Base-by-base conservation (phyloP, 2,329 filamentous ascomycete genomes). In the Chrysoporthe cubensis region DNA sequence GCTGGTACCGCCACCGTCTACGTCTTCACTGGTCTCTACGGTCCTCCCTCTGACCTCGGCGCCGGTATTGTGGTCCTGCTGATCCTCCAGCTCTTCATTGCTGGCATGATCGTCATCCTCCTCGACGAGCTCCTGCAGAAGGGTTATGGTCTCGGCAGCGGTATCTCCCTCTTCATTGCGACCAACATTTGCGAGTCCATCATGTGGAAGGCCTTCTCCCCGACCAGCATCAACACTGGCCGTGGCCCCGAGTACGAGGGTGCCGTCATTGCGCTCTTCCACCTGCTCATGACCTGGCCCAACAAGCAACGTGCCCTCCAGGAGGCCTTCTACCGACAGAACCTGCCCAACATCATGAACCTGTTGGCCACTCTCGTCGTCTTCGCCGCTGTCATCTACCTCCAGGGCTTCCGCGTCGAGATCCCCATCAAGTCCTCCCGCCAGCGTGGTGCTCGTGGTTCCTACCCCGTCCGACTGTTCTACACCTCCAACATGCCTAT, bases 401-500 rank as follows among this genome's bases (percentile, higher is more conserved):
- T 97, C 71, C 93, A 97, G 85, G 95, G 96, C 73, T 98, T 99
- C 93, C 96, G 96, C 74, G 96, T 99, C 78, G 96, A 99, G 85
- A 99, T 99, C 79, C 96, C 96, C 71, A 96, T 99, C 88, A 99
- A 99, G 90, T 97, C 94, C 70, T 95, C 94, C 76, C 94, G 96
- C 84, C 96, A 99, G 88, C 94, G 96, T 87, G 96, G 96, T 82
- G 96, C 97, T 80, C 95, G 96, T 77, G 96, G 95, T 77, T 97
- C 94, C 52, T 99, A 98, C 88, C 96, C 96, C 76, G 90, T 99
- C 81, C 95, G 96, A 78, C 92, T 99, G 69, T 99, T 99, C 90
- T 99, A 99, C 86, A 99, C 96, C 79, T 97, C 94, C 81, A 99
- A 99, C 91, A 99, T 99, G 96, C 96, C 96, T 79, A 99, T 99